phyloP scores from a whole-genome alignment of 1,284 basidiomycete species.

The Pisolithus thermaeus region DNA sequence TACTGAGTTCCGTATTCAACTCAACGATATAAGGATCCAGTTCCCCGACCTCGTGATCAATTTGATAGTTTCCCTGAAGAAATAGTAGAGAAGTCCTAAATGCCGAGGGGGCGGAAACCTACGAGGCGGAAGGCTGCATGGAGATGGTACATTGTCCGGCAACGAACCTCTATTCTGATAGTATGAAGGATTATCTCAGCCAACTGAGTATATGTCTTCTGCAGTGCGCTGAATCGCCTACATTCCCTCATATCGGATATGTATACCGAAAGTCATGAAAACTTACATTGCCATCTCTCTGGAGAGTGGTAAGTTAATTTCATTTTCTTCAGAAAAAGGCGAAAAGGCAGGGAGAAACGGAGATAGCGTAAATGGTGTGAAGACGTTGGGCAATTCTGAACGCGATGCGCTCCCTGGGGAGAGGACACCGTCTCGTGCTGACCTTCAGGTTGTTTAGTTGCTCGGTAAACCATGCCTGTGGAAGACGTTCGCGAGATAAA shows the following conservation, averaged over 20 bases:
- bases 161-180: constrained; percentile 84
- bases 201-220: constrained; percentile 87
- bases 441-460: constrained; percentile 63
- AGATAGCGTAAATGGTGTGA: constrained; percentile 47
- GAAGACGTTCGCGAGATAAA: background rate
- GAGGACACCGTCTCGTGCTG: constrained; percentile 48
- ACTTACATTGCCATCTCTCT: constrained; percentile 83
- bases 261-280: background rate
- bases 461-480: constrained; percentile 77
- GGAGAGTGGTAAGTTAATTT: constrained; percentile 72
- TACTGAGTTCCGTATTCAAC: constrained; percentile 77
- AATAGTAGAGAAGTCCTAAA: constrained; percentile 1
- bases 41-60: constrained; percentile 80
- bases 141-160: constrained; percentile 80
- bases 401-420: constrained; percentile 47
- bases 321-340: constrained; percentile 30
- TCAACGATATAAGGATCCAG: constrained; percentile 90
- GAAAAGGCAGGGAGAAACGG: constrained; percentile 31
- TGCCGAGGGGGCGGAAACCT: constrained; percentile 15
- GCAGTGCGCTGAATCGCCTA: constrained; percentile 85
- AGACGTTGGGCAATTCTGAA: constrained; percentile 44
- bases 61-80: constrained; percentile 72
- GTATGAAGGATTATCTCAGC: constrained; percentile 85
- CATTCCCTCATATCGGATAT: constrained; percentile 1
- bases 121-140: constrained; percentile 74